Percentiles rank a stretch among this genome's conserved stretches.
Evolutionary conservation across 2,329 filamentous ascomycete genomes (phyloP).

Genomic region (Saccharata proteae): DNA sequence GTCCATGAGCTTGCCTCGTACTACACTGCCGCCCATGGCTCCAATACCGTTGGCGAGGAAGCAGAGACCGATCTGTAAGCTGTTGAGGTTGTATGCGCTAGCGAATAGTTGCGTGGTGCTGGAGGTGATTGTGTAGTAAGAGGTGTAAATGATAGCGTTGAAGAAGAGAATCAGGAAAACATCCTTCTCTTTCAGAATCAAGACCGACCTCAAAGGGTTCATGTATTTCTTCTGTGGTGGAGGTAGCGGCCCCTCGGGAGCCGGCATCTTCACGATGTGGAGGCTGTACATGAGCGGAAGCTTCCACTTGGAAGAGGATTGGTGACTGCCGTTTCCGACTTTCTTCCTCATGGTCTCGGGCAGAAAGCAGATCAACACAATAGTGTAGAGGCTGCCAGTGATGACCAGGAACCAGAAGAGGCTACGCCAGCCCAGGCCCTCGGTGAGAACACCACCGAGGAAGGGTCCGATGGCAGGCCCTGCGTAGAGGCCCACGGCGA

Average conservation of each 20-base stretch:
- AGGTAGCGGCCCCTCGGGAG: too few relatives aligned
- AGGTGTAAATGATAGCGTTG: slow-evolving; percentile 39
- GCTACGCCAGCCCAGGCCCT: slow-evolving; percentile 37
- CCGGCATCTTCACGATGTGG: too few relatives aligned
- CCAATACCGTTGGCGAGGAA: slow-evolving; percentile 46
- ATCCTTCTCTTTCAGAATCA: slow-evolving; percentile 16
- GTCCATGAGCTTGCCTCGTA: slow-evolving; percentile 42
- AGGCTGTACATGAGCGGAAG: too few relatives aligned
- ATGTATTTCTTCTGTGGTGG: slow-evolving; percentile 1
- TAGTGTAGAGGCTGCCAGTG: slow-evolving; percentile 25
- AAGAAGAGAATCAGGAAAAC: slow-evolving; percentile 35
- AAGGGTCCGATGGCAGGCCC: slow-evolving; percentile 36
- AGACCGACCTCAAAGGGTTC: slow-evolving; percentile 4
- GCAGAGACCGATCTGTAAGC: slow-evolving; percentile 37
- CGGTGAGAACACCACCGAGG: slow-evolving; percentile 37
- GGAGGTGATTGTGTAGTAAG: slow-evolving; percentile 46
- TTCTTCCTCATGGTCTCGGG: slow-evolving; percentile 27
- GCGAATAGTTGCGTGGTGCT: slow-evolving; percentile 40
- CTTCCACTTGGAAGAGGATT: too few relatives aligned
- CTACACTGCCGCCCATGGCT: slow-evolving; percentile 40
- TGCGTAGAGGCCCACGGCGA: slow-evolving; percentile 25
- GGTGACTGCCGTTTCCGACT: slow-evolving; percentile 15
- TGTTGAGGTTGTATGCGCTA: slow-evolving; percentile 29
- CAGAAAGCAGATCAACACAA: slow-evolving; percentile 20
- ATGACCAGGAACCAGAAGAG: slow-evolving; percentile 46